phyloP scores from a whole-genome alignment of 345 rosid species.

The Brassica nigra region DNA sequence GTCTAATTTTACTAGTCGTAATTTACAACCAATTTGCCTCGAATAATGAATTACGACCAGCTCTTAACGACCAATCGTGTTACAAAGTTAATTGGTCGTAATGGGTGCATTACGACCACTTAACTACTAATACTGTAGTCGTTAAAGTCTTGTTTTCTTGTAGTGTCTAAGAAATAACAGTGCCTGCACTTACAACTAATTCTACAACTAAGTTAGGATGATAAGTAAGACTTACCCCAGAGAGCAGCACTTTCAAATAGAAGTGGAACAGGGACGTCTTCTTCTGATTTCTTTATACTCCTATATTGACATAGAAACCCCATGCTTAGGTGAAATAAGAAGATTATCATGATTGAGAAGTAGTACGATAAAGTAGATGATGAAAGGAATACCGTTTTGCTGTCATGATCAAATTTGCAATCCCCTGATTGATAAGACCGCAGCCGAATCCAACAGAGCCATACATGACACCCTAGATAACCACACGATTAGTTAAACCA shows the following conservation, averaged over 20 bases:
- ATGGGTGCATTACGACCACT: too few relatives aligned
- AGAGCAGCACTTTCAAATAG: slow-evolving; percentile 86
- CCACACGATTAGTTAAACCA: slow-evolving; percentile 21
- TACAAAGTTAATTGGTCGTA: too few relatives aligned
- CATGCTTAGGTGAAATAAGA: not conserved
- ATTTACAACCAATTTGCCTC: too few relatives aligned
- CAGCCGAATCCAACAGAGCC: slow-evolving; percentile 89
- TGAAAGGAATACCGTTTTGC: slow-evolving; percentile 68
- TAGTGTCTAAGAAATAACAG: too few relatives aligned
- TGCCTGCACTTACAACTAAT: too few relatives aligned
- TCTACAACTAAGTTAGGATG: not conserved
- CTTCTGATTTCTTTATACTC: slow-evolving; percentile 81
- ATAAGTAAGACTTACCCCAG: slow-evolving; percentile 63
- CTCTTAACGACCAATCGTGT: too few relatives aligned
- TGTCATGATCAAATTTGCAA: slow-evolving; percentile 86
- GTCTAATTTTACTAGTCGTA: too few relatives aligned
- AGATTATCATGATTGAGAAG: not conserved
- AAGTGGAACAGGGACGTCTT: slow-evolving; percentile 88
- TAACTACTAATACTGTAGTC: too few relatives aligned
- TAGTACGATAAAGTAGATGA: not conserved
- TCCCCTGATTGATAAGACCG: slow-evolving; percentile 89
- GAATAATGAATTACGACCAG: too few relatives aligned
- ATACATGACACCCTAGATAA: slow-evolving; percentile 76
- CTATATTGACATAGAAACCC: slow-evolving; percentile 45
- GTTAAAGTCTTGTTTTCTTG: too few relatives aligned